phyloP scores from a whole-genome alignment of 148 eudicot genomes.

The Nyssa sinensis region DNA sequence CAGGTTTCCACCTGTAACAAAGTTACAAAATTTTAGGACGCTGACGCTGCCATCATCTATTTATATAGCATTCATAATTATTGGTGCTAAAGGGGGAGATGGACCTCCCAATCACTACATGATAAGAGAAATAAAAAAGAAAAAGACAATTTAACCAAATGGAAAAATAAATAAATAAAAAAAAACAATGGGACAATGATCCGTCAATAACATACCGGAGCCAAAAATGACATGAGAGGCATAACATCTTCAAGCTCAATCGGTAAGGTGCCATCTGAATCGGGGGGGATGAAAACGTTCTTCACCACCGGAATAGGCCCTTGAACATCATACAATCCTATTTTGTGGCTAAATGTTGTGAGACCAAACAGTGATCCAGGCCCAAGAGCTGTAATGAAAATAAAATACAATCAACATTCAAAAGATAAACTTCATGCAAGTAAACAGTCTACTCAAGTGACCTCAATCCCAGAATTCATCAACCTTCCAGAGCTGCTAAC shows the following conservation, averaged over 20 bases:
- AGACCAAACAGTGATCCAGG: conserved; percentile 96
- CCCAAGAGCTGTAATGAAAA: conserved; percentile 58
- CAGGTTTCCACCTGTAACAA: conserved; percentile 84
- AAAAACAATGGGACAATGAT: not conserved
- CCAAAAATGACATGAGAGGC: conserved; percentile 89
- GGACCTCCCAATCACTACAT: conserved; percentile 2
- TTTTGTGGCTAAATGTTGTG: conserved; percentile 86
- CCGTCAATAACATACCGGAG: conserved; percentile 66
- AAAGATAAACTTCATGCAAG: not conserved
- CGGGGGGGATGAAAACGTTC: conserved; percentile 73
- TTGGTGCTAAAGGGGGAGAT: not conserved
- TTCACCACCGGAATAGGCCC: conserved; percentile 94
- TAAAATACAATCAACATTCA: conserved; percentile 1
- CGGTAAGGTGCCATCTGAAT: conserved; percentile 56
- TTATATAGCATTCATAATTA: not conserved
- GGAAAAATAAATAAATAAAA: not conserved
- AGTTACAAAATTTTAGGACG: conserved; percentile 3
- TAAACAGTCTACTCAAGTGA: not conserved
- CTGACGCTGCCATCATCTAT: not conserved
- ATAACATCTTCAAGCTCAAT: conserved; percentile 91
- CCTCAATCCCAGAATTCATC: conserved; percentile 11
- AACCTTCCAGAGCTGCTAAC: conserved; percentile 92
- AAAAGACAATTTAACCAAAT: not conserved
- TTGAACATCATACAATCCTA: conserved; percentile 96
- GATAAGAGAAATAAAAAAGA: not conserved